Evolutionary conservation across 371 early-diverging fungal species (phyloP), one percentile per base, ranked within the genome.

Genomic region (Syncephalastrum sp.): DNA sequence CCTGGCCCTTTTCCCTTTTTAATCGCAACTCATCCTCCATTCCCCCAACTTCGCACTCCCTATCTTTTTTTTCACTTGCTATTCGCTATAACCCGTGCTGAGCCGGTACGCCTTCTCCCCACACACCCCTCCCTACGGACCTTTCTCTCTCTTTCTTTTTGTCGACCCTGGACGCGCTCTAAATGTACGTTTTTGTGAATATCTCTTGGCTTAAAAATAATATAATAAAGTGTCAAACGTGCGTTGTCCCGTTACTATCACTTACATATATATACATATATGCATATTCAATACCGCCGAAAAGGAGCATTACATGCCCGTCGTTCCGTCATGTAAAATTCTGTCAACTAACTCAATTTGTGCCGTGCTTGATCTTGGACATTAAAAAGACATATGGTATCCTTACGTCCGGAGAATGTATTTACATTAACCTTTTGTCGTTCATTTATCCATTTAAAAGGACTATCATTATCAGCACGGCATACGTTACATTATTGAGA

Each of bases 311-410:
- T 10, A 33, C 38, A 2, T 10, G 38, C 8, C 38, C 10, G 10
- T 33, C 38, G 38, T 10, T 10, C 38, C 2, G 38, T 2, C 10
- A 33, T 33, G 38, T 33, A 33, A 10, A 33, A 33, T 33, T 33
- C 38, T 33, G 38, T 33, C 38, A 33, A 33, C 10, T 33, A 8
- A 10, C 10, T 33, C 38, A 33, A 8, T 8, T 33, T 33, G 38
- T 33, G 8, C 8, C 8, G 10, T 12, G 38, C 38, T 33, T 33
- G 38, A 33, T 33, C 38, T 33, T 33, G 38, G 74, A 70, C 14
- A 68, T 74, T 14, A 70, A 70, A 50, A 50, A 70, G 68, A 68
- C 74, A 74, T 45, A 68, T 74, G 74, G 68, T 68, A 15, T 74
- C 69, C 52, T 50, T 74, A 13, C 43, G 68, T 23, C 65, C 70